phyloP scores from a whole-genome alignment of 2,329 filamentous ascomycete genomes.

The Karstenula rhodostoma region DNA sequence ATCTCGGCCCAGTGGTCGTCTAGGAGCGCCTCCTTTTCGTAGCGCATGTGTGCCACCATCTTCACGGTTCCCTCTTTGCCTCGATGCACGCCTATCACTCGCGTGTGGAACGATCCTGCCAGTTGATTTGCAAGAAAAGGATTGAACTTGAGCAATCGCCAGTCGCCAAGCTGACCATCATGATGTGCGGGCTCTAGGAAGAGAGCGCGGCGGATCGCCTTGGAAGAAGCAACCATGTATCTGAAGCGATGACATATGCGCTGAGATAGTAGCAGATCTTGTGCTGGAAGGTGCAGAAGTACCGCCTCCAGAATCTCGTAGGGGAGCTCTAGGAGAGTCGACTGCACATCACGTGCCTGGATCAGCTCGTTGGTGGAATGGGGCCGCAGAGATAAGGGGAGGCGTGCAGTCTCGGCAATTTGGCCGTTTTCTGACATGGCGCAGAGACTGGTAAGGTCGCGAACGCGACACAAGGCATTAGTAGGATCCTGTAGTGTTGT shows the following conservation, averaged over 20 bases:
- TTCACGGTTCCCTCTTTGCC: constrained; percentile 16
- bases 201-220: constrained; percentile 18
- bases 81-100: constrained; percentile 19
- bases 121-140: constrained; percentile 17
- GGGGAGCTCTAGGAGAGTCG: constrained; percentile 9
- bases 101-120: constrained; percentile 14
- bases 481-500: not conserved
- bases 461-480: not conserved
- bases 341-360: not conserved
- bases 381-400: constrained; percentile 3
- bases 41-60: constrained; percentile 22
- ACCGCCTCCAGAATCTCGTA: constrained; percentile 21
- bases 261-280: constrained; percentile 21
- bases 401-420: not conserved
- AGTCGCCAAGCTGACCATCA: constrained; percentile 10
- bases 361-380: not conserved
- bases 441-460: not conserved
- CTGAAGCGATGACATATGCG: constrained; percentile 18
- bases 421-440: not conserved
- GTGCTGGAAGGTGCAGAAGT: constrained; percentile 18
- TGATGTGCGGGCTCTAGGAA: constrained; percentile 23
- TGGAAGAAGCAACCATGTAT: constrained; percentile 16
- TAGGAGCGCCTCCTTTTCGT: constrained; percentile 9
- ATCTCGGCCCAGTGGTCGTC: constrained; percentile 11
- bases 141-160: constrained; percentile 19